Percentiles rank a stretch among this genome's conserved stretches.
These are phyloP conservation scores for Ochetophila trinervis DNA, from an alignment of 306 rosid genomes.

Conservation along the genomic window DNA sequence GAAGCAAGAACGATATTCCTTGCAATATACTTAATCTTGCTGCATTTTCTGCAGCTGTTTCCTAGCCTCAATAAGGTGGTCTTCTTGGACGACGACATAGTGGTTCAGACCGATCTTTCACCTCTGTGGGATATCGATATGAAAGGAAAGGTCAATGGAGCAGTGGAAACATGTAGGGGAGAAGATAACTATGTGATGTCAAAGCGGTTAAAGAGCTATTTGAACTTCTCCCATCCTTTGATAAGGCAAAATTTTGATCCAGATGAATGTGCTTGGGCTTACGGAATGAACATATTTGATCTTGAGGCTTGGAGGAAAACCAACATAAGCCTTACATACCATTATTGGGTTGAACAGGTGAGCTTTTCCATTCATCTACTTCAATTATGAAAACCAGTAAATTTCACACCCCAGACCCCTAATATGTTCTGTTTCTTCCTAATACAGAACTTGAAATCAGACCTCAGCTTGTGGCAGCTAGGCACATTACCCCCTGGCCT, in stretches of 20 bases:
- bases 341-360: slow-evolving; percentile 89
- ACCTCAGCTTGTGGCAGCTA: slow-evolving; percentile 94
- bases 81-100: slow-evolving; percentile 92
- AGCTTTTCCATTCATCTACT: neutral
- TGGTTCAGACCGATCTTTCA: slow-evolving; percentile 94
- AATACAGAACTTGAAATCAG: slow-evolving; percentile 90
- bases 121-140: slow-evolving; percentile 95
- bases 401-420: neutral
- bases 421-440: slow-evolving; percentile 9
- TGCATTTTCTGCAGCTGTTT: slow-evolving; percentile 60
- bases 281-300: slow-evolving; percentile 98
- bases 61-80: slow-evolving; percentile 92
- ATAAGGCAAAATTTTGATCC: slow-evolving; percentile 61
- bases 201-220: slow-evolving; percentile 77
- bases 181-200: slow-evolving; percentile 97
- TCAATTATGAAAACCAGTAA: neutral
- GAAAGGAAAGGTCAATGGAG: slow-evolving; percentile 96
- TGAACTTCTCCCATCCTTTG: slow-evolving; percentile 96
- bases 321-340: slow-evolving; percentile 82
- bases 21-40: slow-evolving; percentile 20
- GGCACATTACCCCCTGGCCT: slow-evolving; percentile 98
- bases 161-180: slow-evolving; percentile 91
- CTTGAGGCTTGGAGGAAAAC: slow-evolving; percentile 96
- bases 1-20: neutral
- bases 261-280: slow-evolving; percentile 94